Evolutionary conservation across 768 basidiomycete species (phyloP).

Genomic region (Naganishia friedmannii): DNA sequence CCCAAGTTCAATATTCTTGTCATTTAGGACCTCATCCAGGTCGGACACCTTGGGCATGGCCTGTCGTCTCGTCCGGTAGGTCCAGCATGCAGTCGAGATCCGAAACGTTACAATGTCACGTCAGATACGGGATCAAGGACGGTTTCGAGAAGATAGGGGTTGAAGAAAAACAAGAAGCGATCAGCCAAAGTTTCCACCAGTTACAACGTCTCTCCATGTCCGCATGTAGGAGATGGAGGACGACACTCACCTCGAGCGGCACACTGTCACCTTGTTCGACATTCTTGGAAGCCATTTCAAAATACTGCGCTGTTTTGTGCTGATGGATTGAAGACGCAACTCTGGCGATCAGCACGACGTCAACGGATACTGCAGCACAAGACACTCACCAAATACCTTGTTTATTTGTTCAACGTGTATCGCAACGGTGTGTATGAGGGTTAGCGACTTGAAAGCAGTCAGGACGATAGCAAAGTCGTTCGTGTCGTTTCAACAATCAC

Average conservation of each 20-base stretch:
- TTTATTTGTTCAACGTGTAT: no score
- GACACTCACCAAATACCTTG: no score
- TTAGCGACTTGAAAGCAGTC: no score
- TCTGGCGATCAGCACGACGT: no score
- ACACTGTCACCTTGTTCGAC: slow-evolving; percentile 1
- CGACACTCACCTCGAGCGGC: slow-evolving; percentile 17
- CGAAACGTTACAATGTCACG: neutral
- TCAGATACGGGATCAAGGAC: neutral
- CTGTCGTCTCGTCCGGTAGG: neutral
- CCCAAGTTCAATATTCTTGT: slow-evolving; percentile 20
- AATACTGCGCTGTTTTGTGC: neutral
- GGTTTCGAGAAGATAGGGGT: neutral
- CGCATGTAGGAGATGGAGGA: neutral
- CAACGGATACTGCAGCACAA: no score
- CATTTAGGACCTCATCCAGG: slow-evolving; percentile 15
- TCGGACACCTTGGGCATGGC: slow-evolving; percentile 17
- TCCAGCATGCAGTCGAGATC: neutral
- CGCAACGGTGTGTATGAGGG: no score
- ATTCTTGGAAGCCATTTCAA: slow-evolving; percentile 12
- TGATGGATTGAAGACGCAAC: no score
- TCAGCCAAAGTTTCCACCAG: neutral
- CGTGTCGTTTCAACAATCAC: no score
- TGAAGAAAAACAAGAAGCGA: neutral
- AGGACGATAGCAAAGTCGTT: no score
- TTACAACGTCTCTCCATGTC: no score